Percentiles rank a stretch among this genome's conserved stretches.
Evolutionary conservation across 108 stramenopile species (phyloP).

Genomic region (Schizochytrium sp.): DNA sequence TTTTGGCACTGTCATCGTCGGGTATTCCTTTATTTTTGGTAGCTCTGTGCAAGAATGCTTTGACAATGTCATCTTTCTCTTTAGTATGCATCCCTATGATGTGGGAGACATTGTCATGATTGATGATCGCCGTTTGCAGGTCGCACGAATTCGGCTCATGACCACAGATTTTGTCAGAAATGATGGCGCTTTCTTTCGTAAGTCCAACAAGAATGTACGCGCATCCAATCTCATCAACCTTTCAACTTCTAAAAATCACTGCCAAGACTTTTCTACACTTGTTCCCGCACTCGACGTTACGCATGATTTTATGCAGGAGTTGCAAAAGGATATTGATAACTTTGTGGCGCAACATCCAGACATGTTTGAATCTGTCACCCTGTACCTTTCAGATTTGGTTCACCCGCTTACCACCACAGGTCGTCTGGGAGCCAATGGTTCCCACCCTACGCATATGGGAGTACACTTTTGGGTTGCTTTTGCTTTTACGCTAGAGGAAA

Average conservation of each 20-base stretch:
- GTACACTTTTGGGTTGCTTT: conserved; percentile 7
- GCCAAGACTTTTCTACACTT: conserved; percentile 31
- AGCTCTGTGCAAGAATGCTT: conserved; percentile 15
- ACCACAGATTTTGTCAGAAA: conserved; percentile 34
- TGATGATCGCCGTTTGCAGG: conserved; percentile 22
- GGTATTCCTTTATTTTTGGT: conserved; percentile 41
- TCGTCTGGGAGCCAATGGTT: not conserved
- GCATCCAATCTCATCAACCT: conserved; percentile 27
- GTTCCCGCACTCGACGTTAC: conserved; percentile 13
- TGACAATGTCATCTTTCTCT: conserved; percentile 53
- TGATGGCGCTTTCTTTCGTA: conserved; percentile 3
- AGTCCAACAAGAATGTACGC: not conserved
- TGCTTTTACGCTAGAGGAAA: conserved; percentile 4
- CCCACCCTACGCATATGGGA: conserved; percentile 3
- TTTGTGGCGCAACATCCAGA: conserved; percentile 7
- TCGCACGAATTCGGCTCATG: conserved; percentile 30
- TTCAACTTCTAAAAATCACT: conserved; percentile 34
- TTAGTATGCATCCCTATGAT: conserved; percentile 32
- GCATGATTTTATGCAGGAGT: not conserved
- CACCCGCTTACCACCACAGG: not conserved
- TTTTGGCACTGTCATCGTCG: conserved; percentile 20
- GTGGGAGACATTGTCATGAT: conserved; percentile 26
- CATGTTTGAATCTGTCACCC: not conserved
- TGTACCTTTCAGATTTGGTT: not conserved
- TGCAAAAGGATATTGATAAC: not conserved